phyloP scores from a whole-genome alignment of 306 rosid species.

The Vigna reflexopilosa region DNA sequence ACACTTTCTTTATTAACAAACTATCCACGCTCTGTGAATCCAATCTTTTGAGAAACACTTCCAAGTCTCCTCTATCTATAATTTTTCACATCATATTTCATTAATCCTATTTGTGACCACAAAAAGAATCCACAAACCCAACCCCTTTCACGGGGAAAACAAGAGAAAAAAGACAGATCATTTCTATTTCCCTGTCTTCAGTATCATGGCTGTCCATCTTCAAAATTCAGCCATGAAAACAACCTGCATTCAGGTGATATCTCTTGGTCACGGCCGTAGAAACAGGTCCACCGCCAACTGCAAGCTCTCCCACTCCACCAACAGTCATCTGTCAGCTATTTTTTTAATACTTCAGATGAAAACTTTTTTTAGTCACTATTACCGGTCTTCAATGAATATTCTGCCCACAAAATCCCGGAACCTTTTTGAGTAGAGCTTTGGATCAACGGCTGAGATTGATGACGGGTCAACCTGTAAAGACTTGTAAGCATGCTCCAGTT shows the following conservation, averaged over 20 bases:
- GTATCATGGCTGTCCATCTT: slow-evolving; percentile 53
- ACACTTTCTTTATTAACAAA: slow-evolving; percentile 65
- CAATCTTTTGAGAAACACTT: slow-evolving; percentile 47
- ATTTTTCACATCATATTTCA: slow-evolving; percentile 57
- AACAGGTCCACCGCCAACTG: slow-evolving; percentile 26
- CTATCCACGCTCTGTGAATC: slow-evolving; percentile 51
- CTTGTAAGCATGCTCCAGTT: slow-evolving; percentile 94
- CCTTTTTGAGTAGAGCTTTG: slow-evolving; percentile 91
- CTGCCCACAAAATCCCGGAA: slow-evolving; percentile 90
- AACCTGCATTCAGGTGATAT: slow-evolving; percentile 33
- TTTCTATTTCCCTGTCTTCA: slow-evolving; percentile 47
- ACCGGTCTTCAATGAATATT: slow-evolving; percentile 83
- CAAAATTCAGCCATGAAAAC: slow-evolving; percentile 57
- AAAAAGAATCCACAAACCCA: slow-evolving; percentile 35
- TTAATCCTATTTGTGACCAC: slow-evolving; percentile 55
- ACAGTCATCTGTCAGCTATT: slow-evolving; percentile 25
- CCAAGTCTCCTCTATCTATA: slow-evolving; percentile 45
- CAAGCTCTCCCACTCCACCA: slow-evolving; percentile 8
- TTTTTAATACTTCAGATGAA: slow-evolving; percentile 17
- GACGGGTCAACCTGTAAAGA: slow-evolving; percentile 86
- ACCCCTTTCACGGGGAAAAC: neutral
- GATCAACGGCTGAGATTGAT: slow-evolving; percentile 97
- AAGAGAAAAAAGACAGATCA: slow-evolving; percentile 41
- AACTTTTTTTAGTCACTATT: slow-evolving; percentile 12
- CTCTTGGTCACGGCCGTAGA: slow-evolving; percentile 20